Base-by-base conservation (phyloP, 1,284 basidiomycete species). In the Microbotryum scabiosae region DNA sequence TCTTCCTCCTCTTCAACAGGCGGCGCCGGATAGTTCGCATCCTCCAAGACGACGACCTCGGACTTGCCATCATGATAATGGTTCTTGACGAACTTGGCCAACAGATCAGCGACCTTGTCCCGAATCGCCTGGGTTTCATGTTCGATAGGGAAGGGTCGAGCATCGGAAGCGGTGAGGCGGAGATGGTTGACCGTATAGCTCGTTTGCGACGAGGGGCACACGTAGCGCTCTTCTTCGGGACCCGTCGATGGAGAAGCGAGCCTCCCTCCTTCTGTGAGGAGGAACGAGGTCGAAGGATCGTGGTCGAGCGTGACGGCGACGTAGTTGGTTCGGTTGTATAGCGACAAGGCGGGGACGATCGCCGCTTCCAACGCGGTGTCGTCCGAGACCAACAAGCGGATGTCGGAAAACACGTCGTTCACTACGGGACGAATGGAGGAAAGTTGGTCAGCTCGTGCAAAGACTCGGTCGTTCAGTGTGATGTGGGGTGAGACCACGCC, bases 251-350 rank as follows among this genome's bases (percentile, higher is more conserved):
- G 4, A 18, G 36, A 41, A 41, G 16, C 36, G 36, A 41, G 14
- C 36, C 36, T 41, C 3, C 14, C 36, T 12, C 14, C 36, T 41
- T 41, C 36, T 41, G 36, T 41, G 36, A 41, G 36, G 36, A 41
- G 36, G 36, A 41, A 41, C 36, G 36, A 41, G 36, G 36, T 16
- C 5, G 16, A 12, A 41, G 36, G 36, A 4, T 41, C 36, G 23
- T 32, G 25, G 3, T 28, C 23, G 23, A 65, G 57, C 14, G 89
- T 86, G n/a, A 87, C 87, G 43, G 85, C 83, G 47, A 84, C 86
- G 72, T 92, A 87, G 72, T 96, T 91, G 44, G 83, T 81, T 60
- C 88, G 77, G 72, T 94, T 93, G 76, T 94, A 93, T 66, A 88
- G 81, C 58, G 81, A 78, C 61, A 94, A 76, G 4, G 88, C 85